A percentile compares a stretch with the other conserved stretches of the same genome.
Conservation (phyloP, 192 early-diverging fungal species). For the Coemansia sp. region DNA sequence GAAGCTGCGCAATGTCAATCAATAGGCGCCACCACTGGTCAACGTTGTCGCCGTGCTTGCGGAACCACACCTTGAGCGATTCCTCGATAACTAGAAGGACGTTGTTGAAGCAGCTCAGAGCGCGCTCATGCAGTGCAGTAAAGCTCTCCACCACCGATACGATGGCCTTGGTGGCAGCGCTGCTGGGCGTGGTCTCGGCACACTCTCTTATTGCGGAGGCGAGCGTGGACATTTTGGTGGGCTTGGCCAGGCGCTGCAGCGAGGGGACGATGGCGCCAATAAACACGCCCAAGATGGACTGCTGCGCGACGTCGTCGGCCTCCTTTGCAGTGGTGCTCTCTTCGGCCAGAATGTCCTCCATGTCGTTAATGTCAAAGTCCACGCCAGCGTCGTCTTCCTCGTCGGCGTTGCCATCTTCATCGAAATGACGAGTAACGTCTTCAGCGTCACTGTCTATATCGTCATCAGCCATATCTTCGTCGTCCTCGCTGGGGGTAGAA, state of each 20-base stretch:
- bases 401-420: constrained; percentile 22
- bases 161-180: constrained; percentile 45
- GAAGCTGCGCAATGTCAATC: constrained; percentile 56
- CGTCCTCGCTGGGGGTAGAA: constrained; percentile 1
- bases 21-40: constrained; percentile 58
- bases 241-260: constrained; percentile 42
- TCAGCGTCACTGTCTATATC: constrained; percentile 14
- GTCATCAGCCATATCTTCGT: constrained; percentile 43
- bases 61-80: constrained; percentile 65
- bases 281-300: constrained; percentile 52
- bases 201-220: constrained; percentile 30
- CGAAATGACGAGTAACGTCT: constrained; percentile 51
- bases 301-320: constrained; percentile 50
- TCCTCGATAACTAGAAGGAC: constrained; percentile 73
- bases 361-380: constrained; percentile 47
- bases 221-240: constrained; percentile 29
- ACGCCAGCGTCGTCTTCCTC: constrained; percentile 55
- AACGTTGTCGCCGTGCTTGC: constrained; percentile 23
- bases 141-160: constrained; percentile 55
- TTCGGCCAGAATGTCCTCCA: constrained; percentile 49
- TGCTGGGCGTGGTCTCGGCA: constrained; percentile 28
- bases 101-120: constrained; percentile 74
- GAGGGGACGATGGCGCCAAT: constrained; percentile 28
- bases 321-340: constrained; percentile 42
- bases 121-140: constrained; percentile 61